phyloP scores from a whole-genome alignment of 495 filamentous ascomycete genomes.

The Hypoxylon intermedium region DNA sequence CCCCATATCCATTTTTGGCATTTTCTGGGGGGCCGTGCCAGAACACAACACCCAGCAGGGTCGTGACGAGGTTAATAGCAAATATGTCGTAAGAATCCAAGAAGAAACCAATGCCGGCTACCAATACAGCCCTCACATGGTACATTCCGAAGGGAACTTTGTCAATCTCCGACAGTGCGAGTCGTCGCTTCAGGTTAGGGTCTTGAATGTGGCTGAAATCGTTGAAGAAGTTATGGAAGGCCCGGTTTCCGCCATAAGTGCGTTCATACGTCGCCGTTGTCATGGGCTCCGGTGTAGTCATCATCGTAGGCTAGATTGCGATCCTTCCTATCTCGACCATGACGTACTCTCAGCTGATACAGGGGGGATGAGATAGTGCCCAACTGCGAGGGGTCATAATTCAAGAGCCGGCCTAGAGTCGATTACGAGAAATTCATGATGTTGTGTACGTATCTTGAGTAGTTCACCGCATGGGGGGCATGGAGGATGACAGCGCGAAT shows the following conservation, averaged over 20 bases:
- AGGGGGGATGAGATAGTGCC: background rate
- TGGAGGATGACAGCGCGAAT: background rate
- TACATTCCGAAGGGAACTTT: constrained; percentile 80
- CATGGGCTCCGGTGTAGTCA: constrained; percentile 47
- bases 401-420: constrained; percentile 1
- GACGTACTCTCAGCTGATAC: constrained; percentile 2
- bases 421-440: constrained; percentile 13
- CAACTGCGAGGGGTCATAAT: constrained; percentile 2
- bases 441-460: background rate
- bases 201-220: constrained; percentile 68
- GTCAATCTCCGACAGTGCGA: constrained; percentile 76
- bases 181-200: constrained; percentile 71
- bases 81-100: constrained; percentile 82
- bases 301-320: constrained; percentile 9
- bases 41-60: constrained; percentile 77
- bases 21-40: constrained; percentile 57
- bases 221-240: constrained; percentile 68
- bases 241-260: constrained; percentile 61
- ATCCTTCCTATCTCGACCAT: constrained; percentile 2
- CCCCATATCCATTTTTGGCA: constrained; percentile 46
- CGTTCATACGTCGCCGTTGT: constrained; percentile 40
- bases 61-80: constrained; percentile 73
- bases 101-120: constrained; percentile 81
- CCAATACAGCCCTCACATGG: constrained; percentile 71
- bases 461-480: background rate